Conservation (phyloP, 176 grass and related monocot species). For the Aechmea fasciata region DNA sequence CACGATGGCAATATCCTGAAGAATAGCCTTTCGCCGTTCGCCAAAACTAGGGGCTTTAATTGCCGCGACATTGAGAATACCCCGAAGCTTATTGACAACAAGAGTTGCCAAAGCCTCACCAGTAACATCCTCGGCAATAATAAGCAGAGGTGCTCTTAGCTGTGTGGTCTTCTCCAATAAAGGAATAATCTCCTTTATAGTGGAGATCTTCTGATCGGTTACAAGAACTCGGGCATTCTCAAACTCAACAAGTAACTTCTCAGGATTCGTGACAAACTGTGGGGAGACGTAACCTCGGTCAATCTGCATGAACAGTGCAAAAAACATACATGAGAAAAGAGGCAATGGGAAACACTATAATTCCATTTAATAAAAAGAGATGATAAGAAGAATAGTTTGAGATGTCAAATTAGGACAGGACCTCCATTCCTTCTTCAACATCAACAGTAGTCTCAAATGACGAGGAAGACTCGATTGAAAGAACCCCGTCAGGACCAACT, state of each 20-base stretch:
- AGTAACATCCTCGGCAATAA: constrained; percentile 77
- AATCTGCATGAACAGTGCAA: constrained; percentile 32
- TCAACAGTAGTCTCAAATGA: constrained; percentile 90
- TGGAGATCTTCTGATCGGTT: constrained; percentile 92
- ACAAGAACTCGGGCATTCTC: constrained; percentile 81
- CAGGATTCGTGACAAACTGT: constrained; percentile 85
- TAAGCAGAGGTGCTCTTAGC: constrained; percentile 76
- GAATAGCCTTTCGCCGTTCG: constrained; percentile 81
- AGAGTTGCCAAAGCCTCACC: constrained; percentile 90
- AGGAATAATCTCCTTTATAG: constrained; percentile 84
- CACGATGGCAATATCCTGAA: constrained; percentile 89
- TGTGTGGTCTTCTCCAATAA: constrained; percentile 80
- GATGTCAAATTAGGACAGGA: constrained; percentile 1
- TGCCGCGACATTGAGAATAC: constrained; percentile 81
- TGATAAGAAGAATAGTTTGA: not conserved
- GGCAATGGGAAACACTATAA: not conserved
- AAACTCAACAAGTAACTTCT: constrained; percentile 86
- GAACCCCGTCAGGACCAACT: constrained; percentile 87
- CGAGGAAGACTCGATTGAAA: constrained; percentile 81
- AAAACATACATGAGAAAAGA: not conserved
- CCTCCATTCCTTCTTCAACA: constrained; percentile 99
- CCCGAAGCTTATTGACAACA: constrained; percentile 83
- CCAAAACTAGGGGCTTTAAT: constrained; percentile 95
- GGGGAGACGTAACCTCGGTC: constrained; percentile 89
- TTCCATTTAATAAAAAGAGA: not conserved